phyloP scores from a whole-genome alignment of 1,284 basidiomycete genomes.

The Irpex sp. region DNA sequence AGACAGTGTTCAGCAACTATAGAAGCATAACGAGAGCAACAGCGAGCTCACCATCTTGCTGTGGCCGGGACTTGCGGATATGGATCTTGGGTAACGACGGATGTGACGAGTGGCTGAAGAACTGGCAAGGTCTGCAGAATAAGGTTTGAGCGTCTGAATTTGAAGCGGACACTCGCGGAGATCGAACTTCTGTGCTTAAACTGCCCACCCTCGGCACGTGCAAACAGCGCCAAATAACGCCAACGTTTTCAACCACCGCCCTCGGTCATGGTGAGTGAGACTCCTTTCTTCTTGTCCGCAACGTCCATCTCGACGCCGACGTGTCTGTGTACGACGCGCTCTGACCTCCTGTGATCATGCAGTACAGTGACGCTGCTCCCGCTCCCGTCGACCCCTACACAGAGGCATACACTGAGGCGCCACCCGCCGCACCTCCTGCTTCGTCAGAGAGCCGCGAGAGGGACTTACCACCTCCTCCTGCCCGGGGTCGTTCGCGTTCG shows the following conservation, averaged over 20 bases:
- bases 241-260: constrained; percentile 21
- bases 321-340: constrained; percentile 7
- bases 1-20: constrained; percentile 9
- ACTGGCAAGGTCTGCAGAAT: constrained; percentile 47
- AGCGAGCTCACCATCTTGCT: constrained; percentile 75
- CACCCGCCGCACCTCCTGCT: constrained; percentile 40
- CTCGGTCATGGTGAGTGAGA: constrained; percentile 50
- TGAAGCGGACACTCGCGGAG: constrained; percentile 20
- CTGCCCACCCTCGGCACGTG: constrained; percentile 8
- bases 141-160: constrained; percentile 23
- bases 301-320: not conserved
- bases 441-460: constrained; percentile 36
- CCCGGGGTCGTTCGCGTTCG: constrained; percentile 68
- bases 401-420: constrained; percentile 72
- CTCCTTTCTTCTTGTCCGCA: constrained; percentile 14
- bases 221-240: constrained; percentile 29
- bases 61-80: constrained; percentile 48
- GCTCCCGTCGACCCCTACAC: constrained; percentile 75
- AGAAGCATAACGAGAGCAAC: constrained; percentile 24
- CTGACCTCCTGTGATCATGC: constrained; percentile 13
- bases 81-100: constrained; percentile 17
- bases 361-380: constrained; percentile 62
- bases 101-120: constrained; percentile 36
- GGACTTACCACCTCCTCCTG: constrained; percentile 33
- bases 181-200: constrained; percentile 13